Percentiles rank a stretch among this genome's conserved stretches.
Conservation (phyloP, 1,284 basidiomycete genomes). For the Cystobasidiaceae sp. region DNA sequence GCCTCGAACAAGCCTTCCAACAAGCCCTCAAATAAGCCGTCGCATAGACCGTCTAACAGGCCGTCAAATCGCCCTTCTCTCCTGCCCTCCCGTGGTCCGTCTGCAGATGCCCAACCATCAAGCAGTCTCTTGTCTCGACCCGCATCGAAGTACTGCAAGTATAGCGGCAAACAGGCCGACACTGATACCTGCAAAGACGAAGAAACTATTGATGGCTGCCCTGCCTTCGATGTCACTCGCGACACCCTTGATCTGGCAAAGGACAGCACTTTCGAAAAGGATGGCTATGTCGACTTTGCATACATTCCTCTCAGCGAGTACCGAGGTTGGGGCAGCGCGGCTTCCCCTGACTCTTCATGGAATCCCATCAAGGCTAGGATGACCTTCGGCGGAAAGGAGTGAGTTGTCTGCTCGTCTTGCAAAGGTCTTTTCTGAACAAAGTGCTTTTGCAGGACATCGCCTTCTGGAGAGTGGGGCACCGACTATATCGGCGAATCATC, state of each 20-base stretch:
- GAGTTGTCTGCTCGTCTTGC: background rate
- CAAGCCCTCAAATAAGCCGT: background rate
- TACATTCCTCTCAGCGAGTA: constrained; percentile 15
- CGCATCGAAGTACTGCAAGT: too few relatives aligned
- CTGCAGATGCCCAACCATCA: background rate
- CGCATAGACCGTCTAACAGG: background rate
- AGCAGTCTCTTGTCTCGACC: background rate
- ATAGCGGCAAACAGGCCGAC: constrained; percentile 12
- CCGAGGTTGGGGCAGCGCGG: constrained; percentile 3
- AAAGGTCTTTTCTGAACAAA: background rate
- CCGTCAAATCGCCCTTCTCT: background rate
- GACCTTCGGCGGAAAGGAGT: constrained; percentile 19
- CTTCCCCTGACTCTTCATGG: background rate
- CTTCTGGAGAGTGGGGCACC: constrained; percentile 1
- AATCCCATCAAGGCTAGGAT: constrained; percentile 13
- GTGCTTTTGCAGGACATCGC: background rate
- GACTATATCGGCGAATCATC: constrained; percentile 12
- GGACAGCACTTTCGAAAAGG: constrained; percentile 6
- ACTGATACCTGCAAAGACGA: constrained; percentile 15
- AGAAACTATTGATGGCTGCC: constrained; percentile 13
- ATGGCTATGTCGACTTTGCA: constrained; percentile 19
- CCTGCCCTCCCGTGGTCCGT: background rate
- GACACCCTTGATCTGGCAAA: constrained; percentile 1
- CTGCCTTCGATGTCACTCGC: constrained; percentile 1
- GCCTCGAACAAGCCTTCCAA: background rate